These are phyloP conservation scores for Tagetes patula DNA, from an alignment of 129 eudicot species.

Conservation along the genomic window DNA sequence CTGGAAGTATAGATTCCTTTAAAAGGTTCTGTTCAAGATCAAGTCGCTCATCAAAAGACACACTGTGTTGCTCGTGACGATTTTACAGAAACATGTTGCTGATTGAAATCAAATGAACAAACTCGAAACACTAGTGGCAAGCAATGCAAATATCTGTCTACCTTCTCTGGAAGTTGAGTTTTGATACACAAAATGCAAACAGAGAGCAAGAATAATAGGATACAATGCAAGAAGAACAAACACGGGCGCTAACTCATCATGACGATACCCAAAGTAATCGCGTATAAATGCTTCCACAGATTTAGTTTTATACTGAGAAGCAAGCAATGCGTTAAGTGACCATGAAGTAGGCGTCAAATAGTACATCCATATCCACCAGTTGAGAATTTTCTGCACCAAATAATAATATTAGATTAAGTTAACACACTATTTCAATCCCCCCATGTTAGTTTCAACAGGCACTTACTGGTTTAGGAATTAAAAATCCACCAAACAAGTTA, in stretches of 20 bases:
- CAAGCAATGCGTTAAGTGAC: constrained; percentile 61
- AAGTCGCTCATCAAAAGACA: no score
- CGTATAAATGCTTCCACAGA: constrained; percentile 43
- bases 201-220: constrained; percentile 54
- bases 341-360: constrained; percentile 64
- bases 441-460: not conserved
- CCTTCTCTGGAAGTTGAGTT: constrained; percentile 62
- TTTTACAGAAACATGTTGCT: no score
- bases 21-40: no score
- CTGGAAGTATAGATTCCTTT: no score
- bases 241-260: constrained; percentile 42
- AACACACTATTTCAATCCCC: not conserved
- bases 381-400: constrained; percentile 59
- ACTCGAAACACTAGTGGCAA: not conserved
- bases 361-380: constrained; percentile 82
- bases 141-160: constrained; percentile 5
- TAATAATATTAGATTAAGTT: not conserved
- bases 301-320: constrained; percentile 59
- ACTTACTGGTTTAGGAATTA: constrained; percentile 63
- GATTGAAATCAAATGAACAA: no score
- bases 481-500: constrained; percentile 60
- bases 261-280: constrained; percentile 65
- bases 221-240: constrained; percentile 38
- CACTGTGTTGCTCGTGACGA: no score
- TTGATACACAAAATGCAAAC: constrained; percentile 50